Evolutionary conservation across 208 protist genomes (phyloP), one percentile per base, ranked within the genome.

Genomic region (Naegleria fowleri): DNA sequence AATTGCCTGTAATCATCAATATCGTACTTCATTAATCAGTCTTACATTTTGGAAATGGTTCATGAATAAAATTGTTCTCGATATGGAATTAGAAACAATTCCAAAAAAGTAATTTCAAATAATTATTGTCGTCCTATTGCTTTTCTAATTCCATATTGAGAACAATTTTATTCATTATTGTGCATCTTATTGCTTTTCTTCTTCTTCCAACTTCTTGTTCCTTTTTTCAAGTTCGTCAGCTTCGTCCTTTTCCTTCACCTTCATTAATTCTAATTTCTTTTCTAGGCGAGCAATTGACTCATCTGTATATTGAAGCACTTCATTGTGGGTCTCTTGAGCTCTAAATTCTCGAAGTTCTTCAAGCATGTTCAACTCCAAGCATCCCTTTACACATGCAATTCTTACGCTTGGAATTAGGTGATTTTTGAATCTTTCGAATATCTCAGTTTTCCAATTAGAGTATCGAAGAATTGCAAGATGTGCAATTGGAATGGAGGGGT

Each of bases 341-440:
- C 33, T 19, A 22, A 75, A 48, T 85, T 79, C 55, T 55, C 41
- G 3, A 0, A 91, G 15, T 67, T 43, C 13, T 1, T 33, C 9
- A 9, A 76, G 33, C 33, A 91, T n/a, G 16, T 9, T 9, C 1
- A 91, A 67, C 11, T 91, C 89, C 39, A 39, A 7, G 40, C 36
- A 39, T 36, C 89, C 89, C 55, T 91, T 91, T 9, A 86, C n/a
- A 40, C 89, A 91, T 38, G 89, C 89, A 33, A 91, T 67, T 67
- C 89, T 51, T 19, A 83, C 89, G 5, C 38, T 41, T 41, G 89
- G 76, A 41, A 52, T 6, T 29, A 0, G 25, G 25, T 67, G 40
- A 0, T 48, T 39, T 19, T 83, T 36, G 9, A 51, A 91, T 40
- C 22, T 51, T 0, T 86, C 38, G 39, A 91, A 86, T 40, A 91